These are phyloP conservation scores for Alternaria conjuncta DNA, from an alignment of 2,329 filamentous ascomycete genomes.

Conservation along the genomic window DNA sequence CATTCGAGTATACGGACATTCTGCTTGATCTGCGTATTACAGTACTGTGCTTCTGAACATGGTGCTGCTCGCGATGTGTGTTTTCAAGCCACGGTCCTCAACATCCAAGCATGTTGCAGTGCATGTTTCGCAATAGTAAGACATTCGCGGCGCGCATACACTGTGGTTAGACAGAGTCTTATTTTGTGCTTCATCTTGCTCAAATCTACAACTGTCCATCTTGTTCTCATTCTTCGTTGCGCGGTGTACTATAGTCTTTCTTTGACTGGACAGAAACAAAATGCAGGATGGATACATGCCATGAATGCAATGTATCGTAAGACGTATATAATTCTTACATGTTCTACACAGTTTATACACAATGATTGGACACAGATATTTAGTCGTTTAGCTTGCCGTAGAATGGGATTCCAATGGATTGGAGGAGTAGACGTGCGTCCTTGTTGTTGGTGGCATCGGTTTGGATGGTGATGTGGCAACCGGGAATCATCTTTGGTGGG, in stretches of 20 bases:
- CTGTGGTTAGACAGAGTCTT: background rate
- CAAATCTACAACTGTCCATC: background rate
- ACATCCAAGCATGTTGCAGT: background rate
- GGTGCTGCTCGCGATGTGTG: background rate
- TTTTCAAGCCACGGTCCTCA: background rate
- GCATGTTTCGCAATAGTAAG: background rate
- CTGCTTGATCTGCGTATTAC: background rate
- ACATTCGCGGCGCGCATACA: background rate
- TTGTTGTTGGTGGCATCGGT: slow-evolving; percentile 85
- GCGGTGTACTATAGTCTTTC: background rate
- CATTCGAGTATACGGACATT: rapidly evolving
- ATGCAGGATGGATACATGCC: background rate
- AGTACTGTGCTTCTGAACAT: background rate
- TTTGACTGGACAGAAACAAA: background rate
- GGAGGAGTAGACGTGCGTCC: slow-evolving; percentile 79
- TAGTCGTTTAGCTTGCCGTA: slow-evolving; percentile 69
- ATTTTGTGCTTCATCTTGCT: background rate
- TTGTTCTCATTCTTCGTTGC: background rate
- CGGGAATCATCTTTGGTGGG: slow-evolving; percentile 78
- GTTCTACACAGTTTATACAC: slow-evolving; percentile 27
- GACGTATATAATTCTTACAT: slow-evolving; percentile 2
- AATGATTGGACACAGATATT: no score
- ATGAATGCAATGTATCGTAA: background rate
- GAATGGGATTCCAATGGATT: slow-evolving; percentile 78
- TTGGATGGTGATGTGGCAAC: slow-evolving; percentile 81